Percentiles rank a stretch among this genome's conserved stretches.
These are phyloP conservation scores for Meredithiella fracta DNA, from an alignment of 2,329 filamentous ascomycete genomes.

Conservation along the genomic window DNA sequence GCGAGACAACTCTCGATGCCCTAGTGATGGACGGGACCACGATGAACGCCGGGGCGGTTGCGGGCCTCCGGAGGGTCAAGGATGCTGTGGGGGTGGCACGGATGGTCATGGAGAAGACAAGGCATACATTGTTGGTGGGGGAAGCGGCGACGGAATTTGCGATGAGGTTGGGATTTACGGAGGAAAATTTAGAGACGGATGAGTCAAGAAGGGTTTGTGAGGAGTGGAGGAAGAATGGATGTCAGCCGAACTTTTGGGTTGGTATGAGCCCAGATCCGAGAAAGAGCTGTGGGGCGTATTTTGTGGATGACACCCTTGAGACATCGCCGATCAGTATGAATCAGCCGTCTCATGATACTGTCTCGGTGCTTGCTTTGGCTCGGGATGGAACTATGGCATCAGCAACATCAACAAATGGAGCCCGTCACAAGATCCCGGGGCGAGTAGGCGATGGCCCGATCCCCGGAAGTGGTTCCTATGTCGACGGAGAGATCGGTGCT, in stretches of 20 bases:
- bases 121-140: slow-evolving; percentile 35
- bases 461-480: slow-evolving; percentile 37
- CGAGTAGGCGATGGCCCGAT: slow-evolving; percentile 41
- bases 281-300: slow-evolving; percentile 31
- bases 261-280: slow-evolving; percentile 29
- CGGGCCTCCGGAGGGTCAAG: slow-evolving; percentile 31
- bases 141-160: slow-evolving; percentile 39
- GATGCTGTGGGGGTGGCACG: slow-evolving; percentile 35
- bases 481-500: slow-evolving; percentile 35
- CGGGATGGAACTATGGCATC: slow-evolving; percentile 32
- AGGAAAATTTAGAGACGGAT: slow-evolving; percentile 28
- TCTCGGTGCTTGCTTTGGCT: slow-evolving; percentile 34
- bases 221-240: slow-evolving; percentile 26
- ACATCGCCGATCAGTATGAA: not conserved
- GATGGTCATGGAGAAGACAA: slow-evolving; percentile 33
- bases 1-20: slow-evolving; percentile 43
- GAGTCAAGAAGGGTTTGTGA: slow-evolving; percentile 26
- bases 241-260: slow-evolving; percentile 35
- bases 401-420: slow-evolving; percentile 40
- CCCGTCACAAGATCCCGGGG: slow-evolving; percentile 36
- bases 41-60: slow-evolving; percentile 38
- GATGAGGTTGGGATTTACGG: slow-evolving; percentile 31
- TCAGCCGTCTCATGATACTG: slow-evolving; percentile 32
- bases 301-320: not conserved
- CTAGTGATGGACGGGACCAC: slow-evolving; percentile 39